Evolutionary conservation across 345 rosid species (phyloP), one percentile per base, ranked within the genome.

Genomic region (Eutrema japonicum): DNA sequence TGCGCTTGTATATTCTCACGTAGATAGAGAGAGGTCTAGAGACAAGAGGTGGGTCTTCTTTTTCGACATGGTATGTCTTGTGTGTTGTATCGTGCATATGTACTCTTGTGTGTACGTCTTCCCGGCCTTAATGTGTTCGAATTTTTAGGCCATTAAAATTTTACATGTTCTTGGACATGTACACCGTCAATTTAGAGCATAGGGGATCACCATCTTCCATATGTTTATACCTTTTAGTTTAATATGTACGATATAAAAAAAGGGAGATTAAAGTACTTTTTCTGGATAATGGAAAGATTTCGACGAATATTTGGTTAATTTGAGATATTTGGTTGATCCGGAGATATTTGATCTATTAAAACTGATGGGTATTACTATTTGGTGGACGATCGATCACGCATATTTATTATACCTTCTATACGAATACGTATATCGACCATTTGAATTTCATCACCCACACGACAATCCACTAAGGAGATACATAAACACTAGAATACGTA

Each of bases 1-100:
- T 64, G 64, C 40, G 54, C 30, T 53, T 75, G 41, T 61, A 68
- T 61, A 45, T 58, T 68, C 55, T 68, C 55, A 68, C 41, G 69
- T 50, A 74, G 45, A 57, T 54, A 56, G 29, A 8, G 8, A 12
- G 60, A 55, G 36, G 18, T 51, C 51, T 32, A 10, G 41, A 62
- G 46, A 64, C 55, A 54, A 10, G 64, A 45, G 59, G 74, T 76
- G 14, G 6, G 43, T 53, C 1, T 9, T 14, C 33, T 37, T 32
- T 60, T 33, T 27, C 3, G 35, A 68, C 64, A 53, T 75, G 68
- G 56, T 42, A 45, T 68, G 63, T 35, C 42, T 35, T 49, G 22
- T 74, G 72, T 74, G 74, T 68, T 60, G 68, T 61, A 45, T 52
- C 70, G 49, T 75, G 78, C 64, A 51, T 4, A 51, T 59, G 78